Conservation (phyloP, 2,329 filamentous ascomycete species). For the Ophiostoma ulmi region DNA sequence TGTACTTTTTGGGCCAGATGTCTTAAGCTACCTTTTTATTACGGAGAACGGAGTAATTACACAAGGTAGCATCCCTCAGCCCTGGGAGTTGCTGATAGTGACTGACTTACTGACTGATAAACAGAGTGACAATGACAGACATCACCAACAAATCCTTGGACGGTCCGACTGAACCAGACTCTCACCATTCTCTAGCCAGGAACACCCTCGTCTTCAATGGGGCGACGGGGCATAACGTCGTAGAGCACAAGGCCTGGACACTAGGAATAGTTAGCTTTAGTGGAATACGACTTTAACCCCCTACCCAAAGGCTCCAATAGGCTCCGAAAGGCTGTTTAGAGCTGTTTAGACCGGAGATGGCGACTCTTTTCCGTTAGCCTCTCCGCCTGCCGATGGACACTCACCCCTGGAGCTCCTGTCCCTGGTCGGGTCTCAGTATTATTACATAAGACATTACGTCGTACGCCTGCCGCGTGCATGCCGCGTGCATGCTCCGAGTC, state of each 20-base stretch:
- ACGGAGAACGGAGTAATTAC: too few relatives aligned
- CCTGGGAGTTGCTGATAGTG: neutral
- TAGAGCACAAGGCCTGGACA: neutral
- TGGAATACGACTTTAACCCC: neutral
- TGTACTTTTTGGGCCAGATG: too few relatives aligned
- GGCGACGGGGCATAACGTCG: neutral
- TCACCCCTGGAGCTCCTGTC: neutral
- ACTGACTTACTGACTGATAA: neutral
- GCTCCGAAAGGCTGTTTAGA: neutral
- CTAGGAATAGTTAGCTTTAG: neutral
- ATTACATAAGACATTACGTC: conserved; percentile 8
- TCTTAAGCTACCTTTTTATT: too few relatives aligned
- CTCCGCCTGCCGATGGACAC: conserved; percentile 15
- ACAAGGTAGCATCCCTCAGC: neutral
- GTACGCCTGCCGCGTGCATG: neutral
- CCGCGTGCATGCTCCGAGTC: neutral
- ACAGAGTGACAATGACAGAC: neutral
- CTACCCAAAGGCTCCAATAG: neutral
- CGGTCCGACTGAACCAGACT: neutral
- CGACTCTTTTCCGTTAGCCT: conserved; percentile 11
- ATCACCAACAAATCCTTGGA: neutral
- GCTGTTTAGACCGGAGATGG: neutral
- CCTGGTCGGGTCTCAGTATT: neutral
- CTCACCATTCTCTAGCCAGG: neutral
- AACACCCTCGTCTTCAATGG: neutral